Evolutionary conservation across 495 filamentous ascomycete genomes (phyloP).

Genomic region (Penicillium steckii): DNA sequence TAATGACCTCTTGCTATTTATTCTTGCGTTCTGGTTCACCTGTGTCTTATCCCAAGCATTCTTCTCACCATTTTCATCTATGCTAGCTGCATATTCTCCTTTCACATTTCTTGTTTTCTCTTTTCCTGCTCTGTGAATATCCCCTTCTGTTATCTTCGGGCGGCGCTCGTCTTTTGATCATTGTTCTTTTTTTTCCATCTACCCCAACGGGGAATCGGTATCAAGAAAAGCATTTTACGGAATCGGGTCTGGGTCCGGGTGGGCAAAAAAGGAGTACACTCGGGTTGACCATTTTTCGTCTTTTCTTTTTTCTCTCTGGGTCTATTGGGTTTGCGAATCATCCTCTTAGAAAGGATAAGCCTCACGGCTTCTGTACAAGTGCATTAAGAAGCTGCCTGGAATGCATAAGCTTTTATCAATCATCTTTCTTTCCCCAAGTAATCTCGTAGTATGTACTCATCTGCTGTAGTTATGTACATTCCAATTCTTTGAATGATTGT

Average conservation of each 20-base stretch:
- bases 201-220: conserved; percentile 9
- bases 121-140: conserved; percentile 30
- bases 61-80: conserved; percentile 9
- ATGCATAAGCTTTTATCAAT: conserved; percentile 18
- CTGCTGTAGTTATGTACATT: neutral
- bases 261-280: conserved; percentile 18
- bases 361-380: conserved; percentile 27
- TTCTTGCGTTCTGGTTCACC: conserved; percentile 10
- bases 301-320: conserved; percentile 5
- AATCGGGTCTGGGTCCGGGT: conserved; percentile 18
- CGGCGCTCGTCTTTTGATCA: conserved; percentile 22
- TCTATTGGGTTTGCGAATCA: conserved; percentile 10
- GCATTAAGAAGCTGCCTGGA: conserved; percentile 15
- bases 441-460: neutral
- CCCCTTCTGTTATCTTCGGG: conserved; percentile 18
- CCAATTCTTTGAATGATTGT: too few relatives aligned
- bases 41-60: conserved; percentile 4
- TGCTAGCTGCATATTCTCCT: conserved; percentile 20
- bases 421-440: neutral
- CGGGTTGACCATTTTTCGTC: conserved; percentile 9
- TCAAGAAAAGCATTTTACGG: conserved; percentile 23
- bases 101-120: conserved; percentile 3
- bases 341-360: conserved; percentile 23
- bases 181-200: neutral
- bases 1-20: conserved; percentile 15